These are phyloP conservation scores for Nannochloris sp. DNA, from an alignment of 139 green algal species.

Conservation along the genomic window DNA sequence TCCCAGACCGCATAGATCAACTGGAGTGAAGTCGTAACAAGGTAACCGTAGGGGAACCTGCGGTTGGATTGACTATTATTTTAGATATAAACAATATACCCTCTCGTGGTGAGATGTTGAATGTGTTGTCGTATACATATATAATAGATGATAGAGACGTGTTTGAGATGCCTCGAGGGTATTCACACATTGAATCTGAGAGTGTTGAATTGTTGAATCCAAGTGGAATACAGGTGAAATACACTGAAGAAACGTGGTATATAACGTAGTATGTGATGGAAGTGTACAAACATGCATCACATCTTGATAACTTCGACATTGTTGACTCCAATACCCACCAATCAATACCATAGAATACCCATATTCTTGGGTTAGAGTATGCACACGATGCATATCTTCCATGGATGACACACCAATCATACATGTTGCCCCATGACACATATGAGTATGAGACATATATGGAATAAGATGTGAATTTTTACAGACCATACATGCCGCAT, in stretches of 20 bases:
- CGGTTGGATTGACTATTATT: conserved; percentile 46
- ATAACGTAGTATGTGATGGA: no score
- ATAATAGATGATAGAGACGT: no score
- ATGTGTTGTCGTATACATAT: neutral
- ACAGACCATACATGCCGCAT: neutral
- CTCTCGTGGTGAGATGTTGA: neutral
- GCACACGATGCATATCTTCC: conserved; percentile 6
- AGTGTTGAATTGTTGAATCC: no score
- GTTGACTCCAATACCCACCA: neutral
- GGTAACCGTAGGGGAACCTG: conserved; percentile 57
- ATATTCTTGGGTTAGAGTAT: conserved; percentile 1
- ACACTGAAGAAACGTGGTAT: no score
- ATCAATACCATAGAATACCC: neutral
- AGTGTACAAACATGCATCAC: neutral
- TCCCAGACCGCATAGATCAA: conserved; percentile 21
- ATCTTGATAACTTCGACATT: neutral
- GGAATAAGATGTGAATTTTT: neutral
- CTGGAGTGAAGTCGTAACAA: conserved; percentile 57
- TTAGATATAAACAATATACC: conserved; percentile 13
- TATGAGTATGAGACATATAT: neutral
- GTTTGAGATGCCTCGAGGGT: no score
- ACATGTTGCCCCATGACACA: conserved; percentile 11
- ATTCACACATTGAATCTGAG: no score
- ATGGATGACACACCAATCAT: conserved; percentile 8
- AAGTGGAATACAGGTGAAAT: no score